phyloP scores from a whole-genome alignment of 1,284 basidiomycete species.

The Pyrrhoderma lamaoense region DNA sequence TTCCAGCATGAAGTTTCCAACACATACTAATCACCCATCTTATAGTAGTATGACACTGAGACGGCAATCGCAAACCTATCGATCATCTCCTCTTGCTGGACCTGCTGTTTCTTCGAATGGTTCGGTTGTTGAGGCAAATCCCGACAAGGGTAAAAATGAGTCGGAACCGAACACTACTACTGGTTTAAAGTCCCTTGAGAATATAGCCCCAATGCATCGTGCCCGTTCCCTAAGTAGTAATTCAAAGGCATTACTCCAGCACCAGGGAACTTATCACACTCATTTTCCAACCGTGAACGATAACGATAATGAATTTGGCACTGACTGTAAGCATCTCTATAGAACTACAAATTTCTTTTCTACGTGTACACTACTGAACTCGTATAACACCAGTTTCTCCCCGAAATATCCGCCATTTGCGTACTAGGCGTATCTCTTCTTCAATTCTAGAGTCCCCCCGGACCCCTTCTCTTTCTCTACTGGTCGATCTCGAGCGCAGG shows the following conservation, averaged over 20 bases:
- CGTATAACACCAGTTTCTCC: too few species aligned
- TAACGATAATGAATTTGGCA: too few species aligned
- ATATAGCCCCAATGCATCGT: background rate
- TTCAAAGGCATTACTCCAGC: background rate
- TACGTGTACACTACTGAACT: too few species aligned
- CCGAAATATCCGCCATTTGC: too few species aligned
- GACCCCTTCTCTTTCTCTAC: too few species aligned
- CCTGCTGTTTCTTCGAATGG: conserved; percentile 7
- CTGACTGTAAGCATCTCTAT: too few species aligned
- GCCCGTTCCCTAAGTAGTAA: background rate
- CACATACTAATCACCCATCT: too few species aligned
- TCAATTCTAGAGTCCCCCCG: too few species aligned
- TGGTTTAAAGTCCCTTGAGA: background rate
- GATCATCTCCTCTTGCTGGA: conserved; percentile 11
- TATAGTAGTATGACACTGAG: background rate
- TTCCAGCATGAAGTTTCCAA: too few species aligned
- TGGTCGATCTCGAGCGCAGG: too few species aligned
- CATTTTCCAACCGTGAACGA: background rate
- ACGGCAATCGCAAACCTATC: conserved; percentile 6
- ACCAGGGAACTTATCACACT: background rate
- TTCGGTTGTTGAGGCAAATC: background rate
- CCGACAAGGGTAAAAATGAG: background rate
- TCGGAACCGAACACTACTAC: background rate
- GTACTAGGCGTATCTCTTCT: too few species aligned
- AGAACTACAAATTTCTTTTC: too few species aligned